A percentile compares a stretch with the other conserved stretches of the same genome.
Evolutionary conservation across 2,329 filamentous ascomycete species (phyloP).

Genomic region (Rugonectria rugulosa): DNA sequence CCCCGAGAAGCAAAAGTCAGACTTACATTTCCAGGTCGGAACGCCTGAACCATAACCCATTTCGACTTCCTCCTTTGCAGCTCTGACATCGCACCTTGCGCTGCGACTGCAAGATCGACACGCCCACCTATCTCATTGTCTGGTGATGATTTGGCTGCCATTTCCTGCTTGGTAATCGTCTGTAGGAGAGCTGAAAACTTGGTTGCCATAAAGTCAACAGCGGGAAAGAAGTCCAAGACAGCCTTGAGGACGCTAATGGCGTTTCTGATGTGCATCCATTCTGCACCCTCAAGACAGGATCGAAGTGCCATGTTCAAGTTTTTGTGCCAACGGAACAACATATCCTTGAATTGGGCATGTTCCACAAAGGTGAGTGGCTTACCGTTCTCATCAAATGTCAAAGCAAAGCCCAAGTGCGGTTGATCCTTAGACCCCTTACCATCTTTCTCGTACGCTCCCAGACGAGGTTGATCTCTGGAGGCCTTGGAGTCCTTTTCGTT

Average conservation of each 20-base stretch:
- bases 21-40: conserved; percentile 69
- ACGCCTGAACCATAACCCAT: conserved; percentile 80
- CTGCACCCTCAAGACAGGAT: conserved; percentile 78
- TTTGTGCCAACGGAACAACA: conserved; percentile 91
- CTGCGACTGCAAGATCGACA: conserved; percentile 78
- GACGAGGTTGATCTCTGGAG: conserved; percentile 58
- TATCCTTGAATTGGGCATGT: conserved; percentile 84
- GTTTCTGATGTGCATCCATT: conserved; percentile 99
- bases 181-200: conserved; percentile 70
- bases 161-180: conserved; percentile 70
- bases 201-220: conserved; percentile 85
- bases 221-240: conserved; percentile 83
- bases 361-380: conserved; percentile 77
- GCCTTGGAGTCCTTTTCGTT: conserved; percentile 44
- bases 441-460: conserved; percentile 84
- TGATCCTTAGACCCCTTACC: conserved; percentile 62
- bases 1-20: not conserved
- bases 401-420: conserved; percentile 79
- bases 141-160: conserved; percentile 54
- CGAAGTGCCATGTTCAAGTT: conserved; percentile 82
- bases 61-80: conserved; percentile 71
- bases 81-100: conserved; percentile 74
- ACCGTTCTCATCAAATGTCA: conserved; percentile 69
- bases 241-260: conserved; percentile 88
- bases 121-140: conserved; percentile 65